A percentile compares a stretch with the other conserved stretches of the same genome.
Evolutionary conservation across 2,329 filamentous ascomycete species (phyloP).

Genomic region (Tricladium varicosporioides): DNA sequence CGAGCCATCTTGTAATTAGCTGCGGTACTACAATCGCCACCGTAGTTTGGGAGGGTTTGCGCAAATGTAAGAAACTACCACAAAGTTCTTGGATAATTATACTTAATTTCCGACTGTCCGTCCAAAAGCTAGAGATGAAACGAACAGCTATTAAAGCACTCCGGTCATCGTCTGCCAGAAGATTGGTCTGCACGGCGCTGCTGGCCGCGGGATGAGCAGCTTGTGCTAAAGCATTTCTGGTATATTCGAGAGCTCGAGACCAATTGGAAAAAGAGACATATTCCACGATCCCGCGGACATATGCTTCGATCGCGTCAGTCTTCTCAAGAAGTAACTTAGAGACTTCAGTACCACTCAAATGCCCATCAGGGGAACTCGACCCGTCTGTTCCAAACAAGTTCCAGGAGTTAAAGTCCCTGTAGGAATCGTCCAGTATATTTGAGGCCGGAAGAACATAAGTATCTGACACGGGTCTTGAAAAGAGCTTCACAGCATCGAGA

Average conservation of each 20-base stretch:
- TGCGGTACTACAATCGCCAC: slow-evolving; percentile 61
- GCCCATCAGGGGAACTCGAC: slow-evolving; percentile 27
- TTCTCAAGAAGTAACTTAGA: slow-evolving; percentile 31
- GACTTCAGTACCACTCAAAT: slow-evolving; percentile 27
- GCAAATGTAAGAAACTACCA: slow-evolving; percentile 64
- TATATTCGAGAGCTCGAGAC: slow-evolving; percentile 56
- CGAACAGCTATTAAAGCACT: slow-evolving; percentile 53
- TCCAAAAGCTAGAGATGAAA: slow-evolving; percentile 62
- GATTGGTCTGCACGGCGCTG: slow-evolving; percentile 22
- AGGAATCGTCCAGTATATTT: slow-evolving; percentile 53
- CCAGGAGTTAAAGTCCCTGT: slow-evolving; percentile 13
- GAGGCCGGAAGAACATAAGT: slow-evolving; percentile 54
- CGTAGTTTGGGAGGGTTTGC: slow-evolving; percentile 61
- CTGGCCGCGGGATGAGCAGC: slow-evolving; percentile 28
- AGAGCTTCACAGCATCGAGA: slow-evolving; percentile 53
- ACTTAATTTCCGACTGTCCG: slow-evolving; percentile 60
- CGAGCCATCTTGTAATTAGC: slow-evolving; percentile 64
- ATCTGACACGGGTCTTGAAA: slow-evolving; percentile 59
- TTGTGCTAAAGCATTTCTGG: slow-evolving; percentile 42
- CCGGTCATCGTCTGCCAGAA: slow-evolving; percentile 30
- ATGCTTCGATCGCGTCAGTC: slow-evolving; percentile 48
- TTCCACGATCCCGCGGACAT: slow-evolving; percentile 57
- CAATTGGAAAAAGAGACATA: slow-evolving; percentile 66
- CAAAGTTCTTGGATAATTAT: slow-evolving; percentile 64
- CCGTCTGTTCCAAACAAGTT: slow-evolving; percentile 35